Evolutionary conservation across 140 eudicot species (phyloP), one percentile per base, ranked within the genome.

Genomic region (Ambrosia hybrid): DNA sequence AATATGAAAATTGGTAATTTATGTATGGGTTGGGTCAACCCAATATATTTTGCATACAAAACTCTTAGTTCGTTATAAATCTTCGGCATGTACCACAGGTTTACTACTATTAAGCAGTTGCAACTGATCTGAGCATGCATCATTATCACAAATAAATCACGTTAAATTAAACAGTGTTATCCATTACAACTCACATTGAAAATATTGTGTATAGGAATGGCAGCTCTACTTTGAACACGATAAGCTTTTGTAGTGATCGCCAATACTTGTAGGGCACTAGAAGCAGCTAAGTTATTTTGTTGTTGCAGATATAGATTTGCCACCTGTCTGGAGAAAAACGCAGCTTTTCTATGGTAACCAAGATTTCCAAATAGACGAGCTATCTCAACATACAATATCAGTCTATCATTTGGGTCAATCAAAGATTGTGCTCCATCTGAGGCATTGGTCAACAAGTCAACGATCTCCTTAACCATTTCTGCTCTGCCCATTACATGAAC

Each of bases 321-420:
- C 57, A 93, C 98, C 84, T 85, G 98, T 83, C 98, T 85, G 34
- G 98, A 93, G 83, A 90, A 93, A 80, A 93, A 93, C n/a, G 97
- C 98, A 67, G 98, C 91, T 86, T 93, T 93, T 13, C 98, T 80
- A 38, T 85, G 89, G 75, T 93, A 90, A 81, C 97, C 98, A 63
- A 93, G 89, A 57, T 86, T 85, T 73, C 97, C 97, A 84, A 85
- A 93, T 41, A 93, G 79, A n/a, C 98, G 93, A 77, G 98, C 98
- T 85, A 90, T 90, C 79, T 93, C 98, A 66, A 90, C 80, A 58
- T 80, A 87, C 33, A 90, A 68, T 73, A 90, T 73, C 61, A 93
- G 86, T 65, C 86, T 82, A 76, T 93, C 98, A 80, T 91, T 90
- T 67, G 96, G 86, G 83, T 93, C 98, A 14, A 90, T 90, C 87